Conservation (phyloP, 2,329 filamentous ascomycete genomes). For the Metarhizium brunneum region DNA sequence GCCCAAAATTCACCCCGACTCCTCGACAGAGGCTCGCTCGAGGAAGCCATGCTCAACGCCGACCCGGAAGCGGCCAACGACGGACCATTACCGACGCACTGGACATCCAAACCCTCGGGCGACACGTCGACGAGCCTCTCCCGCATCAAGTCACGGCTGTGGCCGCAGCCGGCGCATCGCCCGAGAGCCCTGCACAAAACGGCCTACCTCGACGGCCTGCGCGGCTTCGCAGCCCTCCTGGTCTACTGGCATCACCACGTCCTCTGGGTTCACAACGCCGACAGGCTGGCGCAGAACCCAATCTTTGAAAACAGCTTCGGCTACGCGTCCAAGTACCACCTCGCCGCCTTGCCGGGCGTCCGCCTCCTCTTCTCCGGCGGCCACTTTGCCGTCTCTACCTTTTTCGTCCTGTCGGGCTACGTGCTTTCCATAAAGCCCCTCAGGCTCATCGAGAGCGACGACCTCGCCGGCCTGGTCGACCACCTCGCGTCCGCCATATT, state of each 20-base stretch:
- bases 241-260: constrained; percentile 56
- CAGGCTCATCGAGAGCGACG: constrained; percentile 33
- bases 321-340: constrained; percentile 36
- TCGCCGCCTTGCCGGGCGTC: constrained; percentile 46
- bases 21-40: not conserved
- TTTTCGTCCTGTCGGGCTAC: constrained; percentile 51
- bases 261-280: constrained; percentile 42
- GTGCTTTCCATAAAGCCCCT: constrained; percentile 43
- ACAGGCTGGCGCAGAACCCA: constrained; percentile 12
- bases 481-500: constrained; percentile 38
- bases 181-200: constrained; percentile 33
- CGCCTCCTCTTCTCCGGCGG: constrained; percentile 52
- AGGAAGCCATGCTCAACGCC: not conserved
- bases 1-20: not conserved
- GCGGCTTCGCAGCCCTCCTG: constrained; percentile 57
- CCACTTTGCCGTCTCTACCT: constrained; percentile 48
- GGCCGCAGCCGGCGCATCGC: not conserved
- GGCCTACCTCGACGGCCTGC: constrained; percentile 52
- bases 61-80: not conserved
- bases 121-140: not conserved
- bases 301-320: constrained; percentile 46
- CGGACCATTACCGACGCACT: not conserved
- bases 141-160: constrained; percentile 2
- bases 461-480: constrained; percentile 31
- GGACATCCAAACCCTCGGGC: too few species aligned